Base-by-base conservation (phyloP, 306 rosid genomes). In the Urtica urens region DNA sequence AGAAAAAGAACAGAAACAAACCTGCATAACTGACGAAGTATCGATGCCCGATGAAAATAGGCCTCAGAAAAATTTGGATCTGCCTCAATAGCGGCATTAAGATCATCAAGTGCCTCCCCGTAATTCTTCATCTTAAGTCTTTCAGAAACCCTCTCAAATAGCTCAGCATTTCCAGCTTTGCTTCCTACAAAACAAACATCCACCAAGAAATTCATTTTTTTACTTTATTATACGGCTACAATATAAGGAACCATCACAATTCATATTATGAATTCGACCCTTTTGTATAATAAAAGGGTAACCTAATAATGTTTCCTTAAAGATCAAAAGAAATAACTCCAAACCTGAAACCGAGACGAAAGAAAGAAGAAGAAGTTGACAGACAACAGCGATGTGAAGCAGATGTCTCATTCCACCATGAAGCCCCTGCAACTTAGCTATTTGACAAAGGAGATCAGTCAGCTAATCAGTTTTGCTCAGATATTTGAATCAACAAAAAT, bases 11-110 rank as follows among this genome's bases (percentile, higher is more conserved):
- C 60, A 20, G n/a, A 12, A 45, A 50, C 37, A 26, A 25, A 84
- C 99, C 99, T 92, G 94, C 99, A 92, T 65, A 82, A 56, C 48
- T 75, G 86, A 41, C 94, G 96, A 75, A 92, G 94, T 75, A 82
- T 40, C 17, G 86, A 77, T 39, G 93, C 99, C 10, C 88, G 94
- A 58, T 71, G 84, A 38, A 64, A 75, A 74, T 82, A 75, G 39
- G 94, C 96, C 72, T 92, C 87, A 12, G 99, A 92, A 63, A 86
- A 87, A 50, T 54, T 64, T 50, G 99, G 94, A 53, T 92, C 96
- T 54, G 77, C 81, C 79, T 82, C 94, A 11, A 86, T 78, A n/a
- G 99, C 99, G 61, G 96, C 69, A 78, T 82, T 78, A 46, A 92
- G 93, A 73, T 92, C 96, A 70, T 82, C 69, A 55, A 92, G 88